A percentile compares a stretch with the other conserved stretches of the same genome.
Evolutionary conservation across 2,329 filamentous ascomycete genomes (phyloP).

Genomic region (Fusarium longipes): DNA sequence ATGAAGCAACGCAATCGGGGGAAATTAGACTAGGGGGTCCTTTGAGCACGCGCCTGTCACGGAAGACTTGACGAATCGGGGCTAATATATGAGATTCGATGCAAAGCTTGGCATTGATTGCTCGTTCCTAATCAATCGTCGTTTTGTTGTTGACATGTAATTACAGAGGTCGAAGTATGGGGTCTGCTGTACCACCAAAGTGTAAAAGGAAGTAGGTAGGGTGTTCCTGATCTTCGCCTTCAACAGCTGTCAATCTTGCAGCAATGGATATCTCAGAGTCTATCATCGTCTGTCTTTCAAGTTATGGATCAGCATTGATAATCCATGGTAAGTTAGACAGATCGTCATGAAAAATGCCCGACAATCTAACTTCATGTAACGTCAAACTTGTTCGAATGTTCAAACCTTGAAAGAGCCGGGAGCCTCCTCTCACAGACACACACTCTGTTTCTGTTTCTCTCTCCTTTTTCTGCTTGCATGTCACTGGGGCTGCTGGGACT

Average conservation of each 20-base stretch:
- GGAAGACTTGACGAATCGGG: conserved; percentile 29
- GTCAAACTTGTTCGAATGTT: conserved; percentile 4
- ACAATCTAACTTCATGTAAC: conserved; percentile 5
- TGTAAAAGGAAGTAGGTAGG: background rate
- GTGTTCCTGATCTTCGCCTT: background rate
- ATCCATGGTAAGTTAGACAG: background rate
- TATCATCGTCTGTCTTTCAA: background rate
- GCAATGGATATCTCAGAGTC: background rate
- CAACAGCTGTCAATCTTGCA: background rate
- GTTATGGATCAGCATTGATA: background rate
- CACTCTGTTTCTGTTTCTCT: background rate
- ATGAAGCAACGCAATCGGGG: conserved; percentile 36
- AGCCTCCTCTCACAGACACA: background rate
- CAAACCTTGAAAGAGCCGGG: background rate
- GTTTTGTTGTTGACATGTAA: background rate
- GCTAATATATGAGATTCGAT: conserved; percentile 31
- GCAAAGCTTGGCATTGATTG: conserved; percentile 25
- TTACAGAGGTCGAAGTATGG: background rate
- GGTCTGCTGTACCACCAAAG: background rate
- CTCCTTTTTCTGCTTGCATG: background rate
- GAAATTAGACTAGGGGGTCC: conserved; percentile 32
- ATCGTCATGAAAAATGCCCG: conserved; percentile 5
- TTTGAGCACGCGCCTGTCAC: conserved; percentile 17
- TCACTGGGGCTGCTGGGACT: background rate
- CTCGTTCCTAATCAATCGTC: background rate